Conservation (phyloP, 2,329 filamentous ascomycete genomes). For the Orbilia brochopaga region DNA sequence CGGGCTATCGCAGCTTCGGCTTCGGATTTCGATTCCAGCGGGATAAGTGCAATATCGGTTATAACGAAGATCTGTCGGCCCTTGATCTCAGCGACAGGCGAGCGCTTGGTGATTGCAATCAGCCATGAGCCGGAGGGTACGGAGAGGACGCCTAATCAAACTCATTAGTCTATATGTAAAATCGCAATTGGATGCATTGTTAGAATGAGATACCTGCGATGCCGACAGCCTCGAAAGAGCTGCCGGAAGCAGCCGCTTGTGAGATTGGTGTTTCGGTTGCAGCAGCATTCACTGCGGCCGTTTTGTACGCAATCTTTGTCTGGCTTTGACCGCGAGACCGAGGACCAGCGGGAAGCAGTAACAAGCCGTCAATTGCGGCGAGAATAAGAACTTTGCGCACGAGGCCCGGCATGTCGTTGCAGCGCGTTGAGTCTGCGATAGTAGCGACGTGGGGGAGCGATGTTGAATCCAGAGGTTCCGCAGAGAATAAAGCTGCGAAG, state of each 20-base stretch:
- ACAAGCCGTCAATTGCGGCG: slow-evolving; percentile 79
- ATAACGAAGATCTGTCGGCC: slow-evolving; percentile 79
- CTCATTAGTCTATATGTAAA: slow-evolving; percentile 8
- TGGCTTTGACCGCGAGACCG: slow-evolving; percentile 61
- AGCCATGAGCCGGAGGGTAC: slow-evolving; percentile 78
- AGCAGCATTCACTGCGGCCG: slow-evolving; percentile 62
- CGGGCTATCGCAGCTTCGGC: slow-evolving; percentile 73
- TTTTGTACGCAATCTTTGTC: slow-evolving; percentile 72
- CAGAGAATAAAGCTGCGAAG: slow-evolving; percentile 7
- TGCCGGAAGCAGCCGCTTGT: slow-evolving; percentile 57
- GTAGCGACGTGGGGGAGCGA: slow-evolving; percentile 17
- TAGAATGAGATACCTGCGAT: slow-evolving; percentile 63
- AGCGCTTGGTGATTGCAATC: slow-evolving; percentile 81
- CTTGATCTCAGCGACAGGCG: slow-evolving; percentile 86
- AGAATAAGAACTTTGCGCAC: slow-evolving; percentile 80
- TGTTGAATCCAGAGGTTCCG: slow-evolving; percentile 42
- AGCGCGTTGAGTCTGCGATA: slow-evolving; percentile 51
- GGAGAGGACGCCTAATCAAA: slow-evolving; percentile 73
- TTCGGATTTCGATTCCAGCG: slow-evolving; percentile 75
- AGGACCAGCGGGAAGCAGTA: slow-evolving; percentile 71
- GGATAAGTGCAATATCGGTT: slow-evolving; percentile 88
- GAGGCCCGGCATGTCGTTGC: slow-evolving; percentile 79
- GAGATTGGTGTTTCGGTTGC: slow-evolving; percentile 55
- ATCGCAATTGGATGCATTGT: not conserved
- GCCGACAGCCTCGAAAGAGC: slow-evolving; percentile 60